A percentile compares a stretch with the other conserved stretches of the same genome.
phyloP scores from a whole-genome alignment of 352 stramenopile genomes.

The Phytophthora podocarpi region DNA sequence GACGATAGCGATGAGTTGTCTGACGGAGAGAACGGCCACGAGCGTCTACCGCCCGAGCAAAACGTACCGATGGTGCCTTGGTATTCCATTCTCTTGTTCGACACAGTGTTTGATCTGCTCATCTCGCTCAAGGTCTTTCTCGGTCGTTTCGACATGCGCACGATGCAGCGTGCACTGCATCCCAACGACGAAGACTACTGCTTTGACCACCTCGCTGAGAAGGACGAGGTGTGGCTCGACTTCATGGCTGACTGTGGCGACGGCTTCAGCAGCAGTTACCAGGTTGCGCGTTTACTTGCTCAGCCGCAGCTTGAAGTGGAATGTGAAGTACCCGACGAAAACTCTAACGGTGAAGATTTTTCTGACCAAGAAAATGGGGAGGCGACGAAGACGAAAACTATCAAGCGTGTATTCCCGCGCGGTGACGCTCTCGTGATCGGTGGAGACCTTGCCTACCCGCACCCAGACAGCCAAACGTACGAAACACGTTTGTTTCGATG shows the following conservation, averaged over 20 bases:
- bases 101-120: slow-evolving; percentile 92
- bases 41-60: slow-evolving; percentile 72
- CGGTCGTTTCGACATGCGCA: slow-evolving; percentile 89
- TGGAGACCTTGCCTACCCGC: slow-evolving; percentile 93
- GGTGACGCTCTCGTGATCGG: slow-evolving; percentile 91
- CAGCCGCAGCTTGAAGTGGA: slow-evolving; percentile 88
- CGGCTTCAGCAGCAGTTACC: slow-evolving; percentile 94
- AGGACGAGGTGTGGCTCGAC: slow-evolving; percentile 92
- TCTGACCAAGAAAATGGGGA: slow-evolving; percentile 18
- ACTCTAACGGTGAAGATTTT: slow-evolving; percentile 3
- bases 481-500: slow-evolving; percentile 91
- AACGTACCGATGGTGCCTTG: slow-evolving; percentile 93
- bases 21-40: slow-evolving; percentile 52
- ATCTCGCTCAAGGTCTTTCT: slow-evolving; percentile 95
- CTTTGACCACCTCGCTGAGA: slow-evolving; percentile 81
- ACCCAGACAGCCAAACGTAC: slow-evolving; percentile 88
- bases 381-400: slow-evolving; percentile 41
- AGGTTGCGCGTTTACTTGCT: slow-evolving; percentile 91
- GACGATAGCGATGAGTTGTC: slow-evolving; percentile 42
- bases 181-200: slow-evolving; percentile 73
- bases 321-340: slow-evolving; percentile 40
- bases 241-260: slow-evolving; percentile 95
- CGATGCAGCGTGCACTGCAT: slow-evolving; percentile 89
- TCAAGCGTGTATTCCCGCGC: slow-evolving; percentile 71
- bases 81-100: slow-evolving; percentile 94